Percentiles rank a stretch among this genome's conserved stretches.
Conservation (phyloP, 2,329 filamentous ascomycete genomes). For the Colletotrichum siamense region DNA sequence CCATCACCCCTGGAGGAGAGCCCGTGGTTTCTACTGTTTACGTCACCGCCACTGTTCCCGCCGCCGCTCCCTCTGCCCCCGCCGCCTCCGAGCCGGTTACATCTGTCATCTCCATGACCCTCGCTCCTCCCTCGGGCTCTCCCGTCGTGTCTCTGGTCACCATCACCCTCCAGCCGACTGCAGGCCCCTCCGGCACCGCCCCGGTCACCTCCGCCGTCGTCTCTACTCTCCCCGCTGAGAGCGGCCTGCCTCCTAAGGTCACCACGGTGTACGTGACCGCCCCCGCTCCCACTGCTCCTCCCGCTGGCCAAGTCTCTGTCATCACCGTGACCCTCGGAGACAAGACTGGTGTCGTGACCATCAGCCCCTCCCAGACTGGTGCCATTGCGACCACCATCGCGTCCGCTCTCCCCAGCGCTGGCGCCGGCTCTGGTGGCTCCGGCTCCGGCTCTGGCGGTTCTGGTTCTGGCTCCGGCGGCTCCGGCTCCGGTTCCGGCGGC, state of each 20-base stretch:
- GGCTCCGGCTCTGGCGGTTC: background rate
- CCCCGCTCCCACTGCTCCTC: background rate
- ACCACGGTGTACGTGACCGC: slow-evolving; percentile 17
- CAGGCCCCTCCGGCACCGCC: background rate
- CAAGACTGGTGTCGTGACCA: background rate
- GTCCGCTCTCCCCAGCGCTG: slow-evolving; percentile 8
- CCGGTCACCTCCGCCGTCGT: slow-evolving; percentile 11
- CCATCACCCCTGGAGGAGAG: background rate
- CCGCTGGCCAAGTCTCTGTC: slow-evolving; percentile 8
- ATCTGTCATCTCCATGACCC: slow-evolving; percentile 20
- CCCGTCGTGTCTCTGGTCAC: slow-evolving; percentile 15
- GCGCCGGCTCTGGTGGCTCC: background rate
- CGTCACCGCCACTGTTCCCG: background rate
- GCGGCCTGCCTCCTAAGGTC: background rate
- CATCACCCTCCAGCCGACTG: slow-evolving; percentile 16
- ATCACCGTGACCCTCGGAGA: slow-evolving; percentile 20
- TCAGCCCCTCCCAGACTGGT: slow-evolving; percentile 13
- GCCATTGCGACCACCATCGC: slow-evolving; percentile 1
- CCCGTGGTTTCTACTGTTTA: background rate
- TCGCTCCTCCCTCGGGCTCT: slow-evolving; percentile 1
- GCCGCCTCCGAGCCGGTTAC: slow-evolving; percentile 9
- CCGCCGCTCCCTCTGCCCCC: background rate
- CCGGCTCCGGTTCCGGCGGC: background rate
- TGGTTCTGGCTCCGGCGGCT: background rate
- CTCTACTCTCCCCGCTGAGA: slow-evolving; percentile 15